A percentile compares a stretch with the other conserved stretches of the same genome.
These are phyloP conservation scores for Stylosanthes scabra DNA, from an alignment of 331 rosid species.

Conservation along the genomic window DNA sequence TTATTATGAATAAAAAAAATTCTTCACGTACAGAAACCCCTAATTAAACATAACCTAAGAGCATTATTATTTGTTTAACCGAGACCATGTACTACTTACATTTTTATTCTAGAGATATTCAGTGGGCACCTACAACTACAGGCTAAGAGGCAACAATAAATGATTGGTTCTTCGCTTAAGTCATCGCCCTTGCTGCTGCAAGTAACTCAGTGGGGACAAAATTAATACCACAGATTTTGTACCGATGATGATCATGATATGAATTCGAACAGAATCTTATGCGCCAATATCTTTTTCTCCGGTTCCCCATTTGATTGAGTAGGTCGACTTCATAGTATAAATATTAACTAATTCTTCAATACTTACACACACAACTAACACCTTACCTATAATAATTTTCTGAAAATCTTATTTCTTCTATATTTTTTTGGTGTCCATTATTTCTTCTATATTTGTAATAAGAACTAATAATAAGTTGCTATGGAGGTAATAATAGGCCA, in stretches of 20 bases:
- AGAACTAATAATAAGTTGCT: neutral
- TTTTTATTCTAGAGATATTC: neutral
- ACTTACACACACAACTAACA: too few relatives aligned
- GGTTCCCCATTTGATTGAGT: neutral
- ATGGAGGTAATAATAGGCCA: neutral
- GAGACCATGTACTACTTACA: too few relatives aligned
- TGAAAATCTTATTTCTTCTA: neutral
- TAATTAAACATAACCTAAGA: too few relatives aligned
- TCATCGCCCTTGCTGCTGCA: neutral
- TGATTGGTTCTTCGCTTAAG: neutral
- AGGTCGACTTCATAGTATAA: too few relatives aligned
- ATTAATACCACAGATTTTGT: neutral
- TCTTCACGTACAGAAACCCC: too few relatives aligned
- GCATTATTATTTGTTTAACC: too few relatives aligned
- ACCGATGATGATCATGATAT: too few relatives aligned
- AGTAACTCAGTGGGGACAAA: slow-evolving; percentile 7
- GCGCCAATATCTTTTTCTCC: neutral
- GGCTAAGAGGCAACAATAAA: neutral
- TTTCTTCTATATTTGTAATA: neutral
- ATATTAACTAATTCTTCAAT: too few relatives aligned
- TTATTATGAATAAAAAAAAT: too few relatives aligned
- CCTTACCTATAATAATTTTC: neutral
- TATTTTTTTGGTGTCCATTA: too few relatives aligned
- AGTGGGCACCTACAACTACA: neutral
- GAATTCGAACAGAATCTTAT: slow-evolving; percentile 11